Percentiles rank a stretch among this genome's conserved stretches.
Conservation (phyloP, 2,329 filamentous ascomycete genomes). For the Septoria linicola region DNA sequence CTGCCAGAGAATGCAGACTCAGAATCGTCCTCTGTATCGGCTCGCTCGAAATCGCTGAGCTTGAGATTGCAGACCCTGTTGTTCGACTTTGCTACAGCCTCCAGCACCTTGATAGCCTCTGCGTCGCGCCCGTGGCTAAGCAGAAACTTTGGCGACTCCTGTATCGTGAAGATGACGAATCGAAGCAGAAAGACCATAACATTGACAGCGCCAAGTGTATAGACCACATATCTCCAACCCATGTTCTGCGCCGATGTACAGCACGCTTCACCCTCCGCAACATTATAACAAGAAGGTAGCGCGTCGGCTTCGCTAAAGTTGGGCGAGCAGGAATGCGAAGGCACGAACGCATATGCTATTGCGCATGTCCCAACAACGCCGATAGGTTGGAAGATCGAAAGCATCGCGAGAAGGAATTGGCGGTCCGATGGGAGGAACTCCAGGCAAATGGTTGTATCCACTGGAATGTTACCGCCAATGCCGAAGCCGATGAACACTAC, state of each 20-base stretch:
- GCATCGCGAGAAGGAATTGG: conserved; percentile 53
- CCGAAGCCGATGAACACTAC: conserved; percentile 57
- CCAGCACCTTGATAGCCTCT: conserved; percentile 49
- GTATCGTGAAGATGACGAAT: conserved; percentile 55
- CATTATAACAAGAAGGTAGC: conserved; percentile 47
- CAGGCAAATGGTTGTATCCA: conserved; percentile 56
- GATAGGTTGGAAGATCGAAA: conserved; percentile 58
- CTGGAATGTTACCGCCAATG: conserved; percentile 54
- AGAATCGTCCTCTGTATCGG: conserved; percentile 26
- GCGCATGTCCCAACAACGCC: conserved; percentile 54
- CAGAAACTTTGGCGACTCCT: conserved; percentile 61
- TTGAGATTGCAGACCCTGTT: conserved; percentile 38
- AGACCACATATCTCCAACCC: conserved; percentile 49
- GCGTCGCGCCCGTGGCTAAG: conserved; percentile 55
- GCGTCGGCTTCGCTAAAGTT: conserved; percentile 48
- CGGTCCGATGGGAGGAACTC: conserved; percentile 56
- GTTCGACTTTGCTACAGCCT: conserved; percentile 48
- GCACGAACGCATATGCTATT: conserved; percentile 56
- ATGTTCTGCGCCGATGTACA: conserved; percentile 43
- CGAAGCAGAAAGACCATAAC: conserved; percentile 52
- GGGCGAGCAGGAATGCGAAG: conserved; percentile 51
- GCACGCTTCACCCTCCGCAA: conserved; percentile 36
- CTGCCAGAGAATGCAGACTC: conserved; percentile 1
- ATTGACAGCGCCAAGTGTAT: conserved; percentile 44
- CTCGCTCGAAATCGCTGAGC: conserved; percentile 39